Evolutionary conservation across 352 stramenopile species (phyloP).

Genomic region (Elongisporangium senticosum): DNA sequence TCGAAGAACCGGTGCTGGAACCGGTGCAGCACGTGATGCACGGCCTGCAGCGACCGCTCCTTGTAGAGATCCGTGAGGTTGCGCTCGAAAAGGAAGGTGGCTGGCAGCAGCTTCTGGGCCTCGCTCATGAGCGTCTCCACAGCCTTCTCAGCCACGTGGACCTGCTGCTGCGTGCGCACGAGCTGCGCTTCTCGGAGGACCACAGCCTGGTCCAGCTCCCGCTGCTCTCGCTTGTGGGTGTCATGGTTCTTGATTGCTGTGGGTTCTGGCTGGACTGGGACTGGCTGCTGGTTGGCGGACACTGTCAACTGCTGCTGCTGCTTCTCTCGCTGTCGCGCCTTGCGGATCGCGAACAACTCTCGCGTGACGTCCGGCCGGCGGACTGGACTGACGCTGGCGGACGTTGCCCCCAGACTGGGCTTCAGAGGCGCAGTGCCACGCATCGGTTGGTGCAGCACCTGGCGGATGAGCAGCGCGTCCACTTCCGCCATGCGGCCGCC

Average conservation of each 20-base stretch:
- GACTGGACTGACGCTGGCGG: neutral
- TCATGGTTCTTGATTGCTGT: neutral
- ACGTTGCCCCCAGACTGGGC: neutral
- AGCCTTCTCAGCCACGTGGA: conserved; percentile 9
- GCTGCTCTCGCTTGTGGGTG: neutral
- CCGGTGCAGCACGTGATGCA: conserved; percentile 29
- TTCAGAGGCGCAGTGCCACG: neutral
- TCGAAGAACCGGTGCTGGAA: conserved; percentile 53
- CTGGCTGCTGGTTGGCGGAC: neutral
- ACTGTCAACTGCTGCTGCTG: conserved; percentile 13
- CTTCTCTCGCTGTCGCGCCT: conserved; percentile 41
- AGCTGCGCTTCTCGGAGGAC: conserved; percentile 16
- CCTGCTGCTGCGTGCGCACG: conserved; percentile 16
- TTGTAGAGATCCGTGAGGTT: conserved; percentile 37
- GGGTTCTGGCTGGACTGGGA: neutral
- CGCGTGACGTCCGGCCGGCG: neutral
- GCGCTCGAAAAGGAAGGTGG: conserved; percentile 53
- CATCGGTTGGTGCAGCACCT: conserved; percentile 32
- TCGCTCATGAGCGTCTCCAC: conserved; percentile 22
- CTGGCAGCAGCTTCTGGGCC: conserved; percentile 34
- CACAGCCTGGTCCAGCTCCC: conserved; percentile 18
- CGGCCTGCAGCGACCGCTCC: conserved; percentile 34
- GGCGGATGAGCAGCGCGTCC: conserved; percentile 41
- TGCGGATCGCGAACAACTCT: conserved; percentile 9
- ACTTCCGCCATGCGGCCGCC: conserved; percentile 40